Evolutionary conservation across 108 stramenopile genomes (phyloP), one percentile per base, ranked within the genome.

Genomic region (Nitzschia sp.): DNA sequence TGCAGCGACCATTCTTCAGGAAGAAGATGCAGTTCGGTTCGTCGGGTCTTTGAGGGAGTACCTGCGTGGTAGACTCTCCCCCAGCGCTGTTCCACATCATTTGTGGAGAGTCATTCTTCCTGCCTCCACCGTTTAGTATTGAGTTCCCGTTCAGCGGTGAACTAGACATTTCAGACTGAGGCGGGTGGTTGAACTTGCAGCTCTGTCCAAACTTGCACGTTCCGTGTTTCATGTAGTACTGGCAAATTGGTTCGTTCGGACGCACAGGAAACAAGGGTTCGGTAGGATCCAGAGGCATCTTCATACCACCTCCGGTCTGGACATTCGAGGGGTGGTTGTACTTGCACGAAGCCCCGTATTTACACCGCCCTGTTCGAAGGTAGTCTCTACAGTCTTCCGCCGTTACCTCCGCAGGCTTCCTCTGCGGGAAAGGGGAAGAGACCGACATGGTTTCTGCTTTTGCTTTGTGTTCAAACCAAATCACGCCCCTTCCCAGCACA

Each of bases 141-240:
- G 30, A 28, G 6, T 63, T 63, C 9, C 68, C 68, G 29, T 38
- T 60, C 25, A 69, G 2, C 11, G 34, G 34, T 4, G 33, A 13
- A 17, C 58, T 35, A 2, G 54, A 28, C 3, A 64, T 68, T 11
- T 70, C 47, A 2, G 69, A 34, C 33, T 81, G 78, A 34, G 85
- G 85, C 8, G 95, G 93, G 56, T 96, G 95, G 60, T 96, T 68
- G 64, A 96, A 96, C 61, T 92, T 93, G 76, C 95, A 96, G 3
- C 93, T 75, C 64, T 94, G 93, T 13, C 91, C 93, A 69, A 96
- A 96, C 63, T 96, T 96, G 73, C 96, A 96, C 0, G 90, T 93
- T 3, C 93, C 96, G 53, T 94, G 91, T 62, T 96, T 96, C 69
- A 96, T 72, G 61, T 87, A 96, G 63, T 93, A 96, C 65, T 93